Evolutionary conservation across 441 rosid genomes (phyloP).

Genomic region (Omphalea diandra): DNA sequence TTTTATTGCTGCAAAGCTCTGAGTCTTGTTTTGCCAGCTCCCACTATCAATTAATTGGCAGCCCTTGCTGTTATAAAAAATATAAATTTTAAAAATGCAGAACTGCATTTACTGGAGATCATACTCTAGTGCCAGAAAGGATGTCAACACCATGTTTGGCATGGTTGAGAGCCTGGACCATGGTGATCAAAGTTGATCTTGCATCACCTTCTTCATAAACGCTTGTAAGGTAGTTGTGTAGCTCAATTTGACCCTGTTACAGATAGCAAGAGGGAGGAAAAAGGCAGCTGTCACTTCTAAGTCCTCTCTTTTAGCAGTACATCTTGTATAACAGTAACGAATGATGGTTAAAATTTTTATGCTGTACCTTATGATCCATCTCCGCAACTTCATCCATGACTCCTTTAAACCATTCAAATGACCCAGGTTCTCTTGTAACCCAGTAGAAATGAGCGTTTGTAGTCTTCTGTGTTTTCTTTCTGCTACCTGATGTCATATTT

Average conservation of each 20-base stretch:
- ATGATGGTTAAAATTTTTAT: background rate
- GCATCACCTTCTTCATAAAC: constrained; percentile 99
- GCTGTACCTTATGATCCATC: constrained; percentile 75
- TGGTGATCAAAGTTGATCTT: constrained; percentile 86
- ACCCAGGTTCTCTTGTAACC: constrained; percentile 94
- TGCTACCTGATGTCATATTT: constrained; percentile 45
- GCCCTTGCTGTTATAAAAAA: too few relatives aligned
- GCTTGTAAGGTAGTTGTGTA: constrained; percentile 94
- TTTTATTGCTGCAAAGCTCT: background rate
- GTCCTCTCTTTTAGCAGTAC: background rate
- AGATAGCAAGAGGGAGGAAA: constrained; percentile 2
- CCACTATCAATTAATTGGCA: background rate
- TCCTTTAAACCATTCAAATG: constrained; percentile 97
- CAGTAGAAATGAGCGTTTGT: constrained; percentile 87
- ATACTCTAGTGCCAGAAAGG: constrained; percentile 91
- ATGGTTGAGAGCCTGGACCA: constrained; percentile 97
- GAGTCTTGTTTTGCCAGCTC: background rate
- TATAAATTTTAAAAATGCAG: background rate
- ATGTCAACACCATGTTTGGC: constrained; percentile 98
- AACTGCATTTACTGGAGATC: constrained; percentile 14
- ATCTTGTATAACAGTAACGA: background rate
- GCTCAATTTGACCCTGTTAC: constrained; percentile 86
- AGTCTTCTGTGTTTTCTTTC: constrained; percentile 51
- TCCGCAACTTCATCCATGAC: constrained; percentile 94
- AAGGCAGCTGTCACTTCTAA: background rate